phyloP scores from a whole-genome alignment of 306 rosid species.

The Argentina anserina region DNA sequence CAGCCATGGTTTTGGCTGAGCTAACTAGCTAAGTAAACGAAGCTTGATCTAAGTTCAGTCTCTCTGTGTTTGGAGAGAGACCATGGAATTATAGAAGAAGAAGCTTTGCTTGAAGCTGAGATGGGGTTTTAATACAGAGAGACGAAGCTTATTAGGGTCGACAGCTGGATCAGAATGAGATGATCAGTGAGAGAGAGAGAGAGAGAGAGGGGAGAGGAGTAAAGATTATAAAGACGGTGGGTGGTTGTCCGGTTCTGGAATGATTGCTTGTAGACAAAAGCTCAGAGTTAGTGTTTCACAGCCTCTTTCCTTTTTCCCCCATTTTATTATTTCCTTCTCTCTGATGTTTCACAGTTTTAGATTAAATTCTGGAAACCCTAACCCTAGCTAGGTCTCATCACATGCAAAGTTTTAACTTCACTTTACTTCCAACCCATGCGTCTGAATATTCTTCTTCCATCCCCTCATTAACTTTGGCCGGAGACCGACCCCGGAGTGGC shows the following conservation, averaged over 20 bases:
- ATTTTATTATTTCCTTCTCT: not conserved
- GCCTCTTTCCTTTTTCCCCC: not conserved
- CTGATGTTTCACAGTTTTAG: not conserved
- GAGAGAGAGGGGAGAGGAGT: not conserved
- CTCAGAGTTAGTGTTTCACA: slow-evolving; percentile 3
- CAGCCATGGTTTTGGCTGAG: not conserved
- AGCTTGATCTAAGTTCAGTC: not conserved
- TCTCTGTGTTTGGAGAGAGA: slow-evolving; percentile 3
- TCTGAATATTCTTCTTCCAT: not conserved
- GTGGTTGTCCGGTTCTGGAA: slow-evolving; percentile 42
- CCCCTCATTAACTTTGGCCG: not conserved
- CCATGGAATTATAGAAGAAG: not conserved
- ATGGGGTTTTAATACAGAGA: not conserved
- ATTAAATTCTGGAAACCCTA: not conserved
- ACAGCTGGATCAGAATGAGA: not conserved
- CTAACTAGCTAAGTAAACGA: not conserved
- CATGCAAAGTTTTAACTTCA: slow-evolving; percentile 19
- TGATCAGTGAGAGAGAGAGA: not conserved
- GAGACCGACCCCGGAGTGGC: not conserved
- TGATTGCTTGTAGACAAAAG: slow-evolving; percentile 55
- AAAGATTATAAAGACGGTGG: slow-evolving; percentile 27
- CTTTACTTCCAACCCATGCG: not conserved
- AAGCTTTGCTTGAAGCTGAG: not conserved
- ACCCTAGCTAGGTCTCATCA: slow-evolving; percentile 18
- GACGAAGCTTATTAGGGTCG: too few relatives aligned